phyloP scores from a whole-genome alignment of 345 rosid genomes.

The Brassica incana region DNA sequence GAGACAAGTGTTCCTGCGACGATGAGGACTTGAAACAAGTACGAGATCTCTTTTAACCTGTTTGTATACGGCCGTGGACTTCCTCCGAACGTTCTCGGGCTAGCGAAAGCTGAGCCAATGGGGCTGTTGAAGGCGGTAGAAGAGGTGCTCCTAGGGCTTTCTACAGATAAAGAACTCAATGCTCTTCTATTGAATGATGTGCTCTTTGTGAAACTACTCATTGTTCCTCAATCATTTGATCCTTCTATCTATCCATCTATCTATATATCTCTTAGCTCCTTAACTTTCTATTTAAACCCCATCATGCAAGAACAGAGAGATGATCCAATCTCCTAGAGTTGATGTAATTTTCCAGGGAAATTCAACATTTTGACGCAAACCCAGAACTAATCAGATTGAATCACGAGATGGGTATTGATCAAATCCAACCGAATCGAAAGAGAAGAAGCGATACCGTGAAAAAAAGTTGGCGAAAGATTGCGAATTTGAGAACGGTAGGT shows the following conservation, averaged over 20 bases:
- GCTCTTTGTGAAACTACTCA: conserved; percentile 52
- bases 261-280: conserved; percentile 10
- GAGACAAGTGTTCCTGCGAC: conserved; percentile 58
- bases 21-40: conserved; percentile 51
- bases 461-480: background rate
- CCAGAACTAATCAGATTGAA: conserved; percentile 22
- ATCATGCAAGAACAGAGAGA: conserved; percentile 36
- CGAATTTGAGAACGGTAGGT: background rate
- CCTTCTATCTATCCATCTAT: background rate
- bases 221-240: conserved; percentile 37
- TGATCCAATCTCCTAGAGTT: conserved; percentile 25
- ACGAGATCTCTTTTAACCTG: conserved; percentile 45
- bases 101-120: conserved; percentile 39
- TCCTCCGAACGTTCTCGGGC: conserved; percentile 44
- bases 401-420: conserved; percentile 22
- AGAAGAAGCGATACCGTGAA: conserved; percentile 13
- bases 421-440: conserved; percentile 16
- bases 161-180: conserved; percentile 39
- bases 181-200: conserved; percentile 52
- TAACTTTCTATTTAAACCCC: conserved; percentile 13
- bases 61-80: conserved; percentile 36
- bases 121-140: conserved; percentile 47
- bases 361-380: conserved; percentile 7
- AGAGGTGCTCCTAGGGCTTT: conserved; percentile 37
- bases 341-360: conserved; percentile 9